Evolutionary conservation across 441 rosid genomes (phyloP), one percentile per base, ranked within the genome.

Genomic region (Cnidoscolus chayamansa): DNA sequence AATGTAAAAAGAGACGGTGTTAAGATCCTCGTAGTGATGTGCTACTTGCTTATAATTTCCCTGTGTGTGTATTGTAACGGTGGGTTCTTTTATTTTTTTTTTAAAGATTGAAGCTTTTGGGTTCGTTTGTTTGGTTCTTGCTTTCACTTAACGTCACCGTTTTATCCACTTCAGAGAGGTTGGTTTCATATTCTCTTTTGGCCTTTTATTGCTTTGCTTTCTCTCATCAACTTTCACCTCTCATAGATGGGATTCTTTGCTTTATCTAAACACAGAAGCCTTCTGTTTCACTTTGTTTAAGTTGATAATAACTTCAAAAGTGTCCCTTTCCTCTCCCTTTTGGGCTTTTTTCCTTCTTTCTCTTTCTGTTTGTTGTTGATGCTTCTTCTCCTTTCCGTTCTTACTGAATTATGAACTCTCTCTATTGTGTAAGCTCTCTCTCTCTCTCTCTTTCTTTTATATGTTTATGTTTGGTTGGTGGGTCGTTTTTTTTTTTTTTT

Each of bases 361-460:
- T 68, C 6, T 40, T 7, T 35, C 19, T 49, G 30, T 7, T 47
- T 72, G 45, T 40, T 37, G 72, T 4, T 67, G 67, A 15, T 70
- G 13, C 53, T 37, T 49, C 11, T 40, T 25, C 64, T 40, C 0
- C 45, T 40, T 40, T 20, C 32, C 32, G 2, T 30, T 49, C 13
- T 12, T 10, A 31, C 10, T 16, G 48, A 63, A 72, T 64, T 32
- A 86, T 86, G 87, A 86, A 81, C 80, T 11, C 75, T 61, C 63
- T 74, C 62, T 67, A 56, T 54, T 78, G 49, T 72, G 87, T 86
- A 81, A 81, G 84, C 63, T 71, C 70, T 62, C 45, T 40, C 45
- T 40, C 7, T 40, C 7, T 40, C 25, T 65, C 62, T 55, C 2
- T 72, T 10, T 25, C 31, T 64, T 4, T 50, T 20, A 16, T 31